Evolutionary conservation across 2,329 filamentous ascomycete species (phyloP).

Genomic region (Tetracladium maxilliforme): DNA sequence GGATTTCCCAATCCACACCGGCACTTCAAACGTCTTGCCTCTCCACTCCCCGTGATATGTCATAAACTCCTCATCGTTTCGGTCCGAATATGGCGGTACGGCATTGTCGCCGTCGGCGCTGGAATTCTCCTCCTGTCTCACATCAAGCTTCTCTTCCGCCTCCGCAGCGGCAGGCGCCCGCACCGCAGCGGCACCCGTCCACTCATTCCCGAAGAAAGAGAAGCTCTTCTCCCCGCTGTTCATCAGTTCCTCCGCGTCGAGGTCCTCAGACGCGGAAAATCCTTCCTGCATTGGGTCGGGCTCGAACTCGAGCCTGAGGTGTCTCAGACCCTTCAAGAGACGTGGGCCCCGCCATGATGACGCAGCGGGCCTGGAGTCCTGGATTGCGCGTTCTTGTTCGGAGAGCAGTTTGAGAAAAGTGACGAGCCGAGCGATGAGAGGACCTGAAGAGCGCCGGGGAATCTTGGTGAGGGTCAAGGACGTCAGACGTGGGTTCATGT

Average conservation of each 20-base stretch:
- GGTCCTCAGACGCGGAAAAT: slow-evolving; percentile 9
- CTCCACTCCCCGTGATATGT: no score
- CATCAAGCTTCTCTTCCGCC: no score
- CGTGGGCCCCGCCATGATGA: slow-evolving; percentile 19
- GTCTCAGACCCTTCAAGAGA: slow-evolving; percentile 33
- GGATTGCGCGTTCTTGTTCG: slow-evolving; percentile 31
- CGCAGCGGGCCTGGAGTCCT: slow-evolving; percentile 4
- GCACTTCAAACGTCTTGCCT: no score
- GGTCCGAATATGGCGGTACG: no score
- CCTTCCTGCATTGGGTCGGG: background rate
- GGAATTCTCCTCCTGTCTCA: no score
- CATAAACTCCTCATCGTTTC: no score
- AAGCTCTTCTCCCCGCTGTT: slow-evolving; percentile 8
- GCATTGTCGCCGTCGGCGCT: no score
- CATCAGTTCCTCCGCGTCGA: slow-evolving; percentile 10
- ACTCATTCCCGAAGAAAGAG: slow-evolving; percentile 9
- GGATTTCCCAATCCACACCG: no score
- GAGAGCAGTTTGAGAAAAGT: slow-evolving; percentile 30
- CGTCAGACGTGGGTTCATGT: slow-evolving; percentile 38
- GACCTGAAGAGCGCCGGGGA: slow-evolving; percentile 35
- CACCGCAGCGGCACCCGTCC: no score
- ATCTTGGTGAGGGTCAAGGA: slow-evolving; percentile 38
- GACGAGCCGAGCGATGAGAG: slow-evolving; percentile 29
- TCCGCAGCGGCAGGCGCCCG: no score
- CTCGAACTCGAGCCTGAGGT: slow-evolving; percentile 37